phyloP scores from a whole-genome alignment of 495 filamentous ascomycete species.

The Neurospora sp. region DNA sequence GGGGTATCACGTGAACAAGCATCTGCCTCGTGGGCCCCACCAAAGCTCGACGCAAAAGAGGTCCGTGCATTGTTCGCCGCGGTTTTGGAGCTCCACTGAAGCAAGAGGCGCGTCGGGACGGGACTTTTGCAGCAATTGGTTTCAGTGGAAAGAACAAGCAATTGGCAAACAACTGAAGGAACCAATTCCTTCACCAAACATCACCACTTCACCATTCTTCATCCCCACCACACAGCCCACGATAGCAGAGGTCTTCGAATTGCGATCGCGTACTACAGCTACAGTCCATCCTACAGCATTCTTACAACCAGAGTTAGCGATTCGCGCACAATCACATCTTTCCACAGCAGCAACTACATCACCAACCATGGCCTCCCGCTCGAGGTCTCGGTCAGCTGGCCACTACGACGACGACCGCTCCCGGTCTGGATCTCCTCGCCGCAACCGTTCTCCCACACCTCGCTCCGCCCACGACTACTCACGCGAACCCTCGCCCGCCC shows the following conservation, averaged over 20 bases:
- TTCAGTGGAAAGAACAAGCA: neutral
- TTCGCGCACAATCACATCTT: neutral
- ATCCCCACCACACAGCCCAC: neutral
- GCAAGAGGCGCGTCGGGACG: neutral
- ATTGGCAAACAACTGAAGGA: neutral
- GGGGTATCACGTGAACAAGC: neutral
- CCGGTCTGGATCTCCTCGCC: slow-evolving; percentile 1
- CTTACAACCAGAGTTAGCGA: neutral
- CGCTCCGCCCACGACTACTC: slow-evolving; percentile 5
- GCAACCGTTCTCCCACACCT: slow-evolving; percentile 6
- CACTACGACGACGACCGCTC: slow-evolving; percentile 4
- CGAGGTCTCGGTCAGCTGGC: slow-evolving; percentile 6
- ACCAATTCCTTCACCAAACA: neutral
- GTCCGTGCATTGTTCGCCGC: neutral
- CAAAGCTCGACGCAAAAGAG: neutral
- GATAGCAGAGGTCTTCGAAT: neutral
- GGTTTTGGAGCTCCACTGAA: neutral
- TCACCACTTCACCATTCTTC: neutral
- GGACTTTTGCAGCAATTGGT: neutral
- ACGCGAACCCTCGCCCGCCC: slow-evolving; percentile 12
- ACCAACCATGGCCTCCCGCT: slow-evolving; percentile 11
- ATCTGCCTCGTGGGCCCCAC: neutral
- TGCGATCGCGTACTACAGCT: neutral
- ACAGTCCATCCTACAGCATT: neutral
- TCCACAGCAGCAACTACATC: neutral